These are phyloP conservation scores for Ophiostoma sp. DNA, from an alignment of 2,329 filamentous ascomycete species.

Conservation along the genomic window DNA sequence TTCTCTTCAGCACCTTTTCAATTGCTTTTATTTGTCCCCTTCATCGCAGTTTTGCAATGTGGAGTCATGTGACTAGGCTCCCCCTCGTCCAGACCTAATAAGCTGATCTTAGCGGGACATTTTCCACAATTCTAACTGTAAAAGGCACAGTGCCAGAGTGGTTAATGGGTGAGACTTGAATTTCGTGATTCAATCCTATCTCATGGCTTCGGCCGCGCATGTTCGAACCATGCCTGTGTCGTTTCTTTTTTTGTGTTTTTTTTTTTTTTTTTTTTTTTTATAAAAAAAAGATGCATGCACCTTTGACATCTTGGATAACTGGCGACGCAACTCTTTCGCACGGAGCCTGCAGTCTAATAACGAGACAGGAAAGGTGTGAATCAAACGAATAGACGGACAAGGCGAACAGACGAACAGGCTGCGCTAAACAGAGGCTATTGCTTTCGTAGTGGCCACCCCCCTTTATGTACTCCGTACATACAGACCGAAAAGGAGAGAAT, in stretches of 20 bases:
- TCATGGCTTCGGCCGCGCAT: constrained; percentile 33
- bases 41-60: not conserved
- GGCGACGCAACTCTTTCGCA: not conserved
- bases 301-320: not conserved
- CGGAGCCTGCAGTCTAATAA: not conserved
- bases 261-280: not conserved
- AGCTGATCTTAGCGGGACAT: not conserved
- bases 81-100: not conserved
- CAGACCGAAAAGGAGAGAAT: not conserved
- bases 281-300: too few relatives aligned
- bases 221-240: constrained; percentile 33
- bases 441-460: not conserved
- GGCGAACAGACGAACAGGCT: not conserved
- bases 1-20: too few relatives aligned
- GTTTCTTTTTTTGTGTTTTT: constrained; percentile 26
- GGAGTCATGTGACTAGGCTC: not conserved
- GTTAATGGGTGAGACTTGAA: constrained; percentile 33
- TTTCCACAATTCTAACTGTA: not conserved
- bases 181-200: constrained; percentile 28
- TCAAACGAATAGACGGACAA: not conserved
- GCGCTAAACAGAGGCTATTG: not conserved
- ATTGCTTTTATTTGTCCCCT: not conserved
- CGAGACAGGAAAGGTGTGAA: not conserved
- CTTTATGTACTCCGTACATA: not conserved
- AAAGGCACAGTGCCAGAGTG: constrained; percentile 32